Base-by-base conservation (phyloP, 495 filamentous ascomycete genomes). In the Penicillium malachiteum region DNA sequence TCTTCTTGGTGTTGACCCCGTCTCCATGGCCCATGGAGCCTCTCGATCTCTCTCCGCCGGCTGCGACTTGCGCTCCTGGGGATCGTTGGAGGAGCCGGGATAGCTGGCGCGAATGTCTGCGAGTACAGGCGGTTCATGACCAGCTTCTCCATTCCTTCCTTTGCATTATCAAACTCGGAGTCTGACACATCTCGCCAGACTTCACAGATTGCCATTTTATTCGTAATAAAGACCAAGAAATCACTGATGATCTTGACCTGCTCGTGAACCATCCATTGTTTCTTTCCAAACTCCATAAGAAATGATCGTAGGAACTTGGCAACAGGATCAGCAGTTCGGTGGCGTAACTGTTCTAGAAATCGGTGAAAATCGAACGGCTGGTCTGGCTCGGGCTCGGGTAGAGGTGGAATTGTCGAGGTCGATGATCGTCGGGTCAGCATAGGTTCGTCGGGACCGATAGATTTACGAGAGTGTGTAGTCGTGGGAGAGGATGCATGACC, bases 261-360 rank as follows among this genome's bases (percentile, higher is more conserved):
- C 71, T 99, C 94, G 65, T 97, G 94, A 7, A 96, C 94, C 92
- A 96, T 95, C 94, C 94, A 99, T 70, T 97, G 95, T 61, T 91
- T 90, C 73, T 99, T 99, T 10, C 87, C 90, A 73, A 99, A 99
- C 69, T 97, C 94, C 35, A 83, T 80, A 11, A 99, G 77, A 66
- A 99, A 99, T 6, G 93, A 97, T 43, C 92, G 87, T 16, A 99
- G 81, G 67, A 96, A 99, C 59, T 90, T 89, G 11, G 94, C 95
- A 2, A 99, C 93, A 5, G 94, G 95, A 62, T 99, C 94, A 14
- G 94, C 95, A 18, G 93, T 96, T 46, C 92, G 87, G 71, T 97
- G 92, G 49, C 94, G 86, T 30, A 99, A 78, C 66, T 99, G 94
- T 63, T 96, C 93, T 50, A 99, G 72, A 64, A 99, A 99, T 7